phyloP scores from a whole-genome alignment of 352 stramenopile genomes.

The Phytophthora melonis region DNA sequence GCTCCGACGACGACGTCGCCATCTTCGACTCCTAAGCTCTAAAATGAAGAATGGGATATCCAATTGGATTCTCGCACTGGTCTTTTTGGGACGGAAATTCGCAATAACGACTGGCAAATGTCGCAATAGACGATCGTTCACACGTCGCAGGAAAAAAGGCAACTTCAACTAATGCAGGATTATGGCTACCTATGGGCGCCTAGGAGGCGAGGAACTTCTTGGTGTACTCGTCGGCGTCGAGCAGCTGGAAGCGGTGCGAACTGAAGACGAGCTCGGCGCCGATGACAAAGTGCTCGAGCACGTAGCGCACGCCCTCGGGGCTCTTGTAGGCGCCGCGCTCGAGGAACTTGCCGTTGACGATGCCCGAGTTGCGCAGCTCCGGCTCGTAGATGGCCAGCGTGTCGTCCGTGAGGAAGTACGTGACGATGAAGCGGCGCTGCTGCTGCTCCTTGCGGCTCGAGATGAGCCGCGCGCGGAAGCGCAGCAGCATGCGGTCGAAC shows the following conservation, averaged over 20 bases:
- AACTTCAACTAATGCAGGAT: too few relatives aligned
- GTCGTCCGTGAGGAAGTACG: conserved; percentile 86
- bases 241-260: conserved; percentile 78
- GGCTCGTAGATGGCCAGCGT: conserved; percentile 83
- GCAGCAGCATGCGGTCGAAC: conserved; percentile 82
- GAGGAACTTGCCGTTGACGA: conserved; percentile 88
- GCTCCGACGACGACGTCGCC: conserved; percentile 2
- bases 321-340: conserved; percentile 81
- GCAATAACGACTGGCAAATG: too few relatives aligned
- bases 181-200: too few relatives aligned
- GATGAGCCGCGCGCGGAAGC: conserved; percentile 76
- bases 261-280: conserved; percentile 70
- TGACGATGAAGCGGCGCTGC: conserved; percentile 83
- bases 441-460: conserved; percentile 80
- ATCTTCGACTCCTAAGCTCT: too few relatives aligned
- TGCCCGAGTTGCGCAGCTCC: conserved; percentile 79
- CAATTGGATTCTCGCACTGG: too few relatives aligned
- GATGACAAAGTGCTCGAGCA: conserved; percentile 67
- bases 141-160: neutral
- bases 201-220: conserved; percentile 80
- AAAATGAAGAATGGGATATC: neutral
- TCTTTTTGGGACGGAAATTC: too few relatives aligned
- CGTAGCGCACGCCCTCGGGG: conserved; percentile 62
- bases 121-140: too few relatives aligned
- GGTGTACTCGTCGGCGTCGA: conserved; percentile 86